Evolutionary conservation across 2,329 filamentous ascomycete genomes (phyloP).

Genomic region (Nigrospora oryzae): DNA sequence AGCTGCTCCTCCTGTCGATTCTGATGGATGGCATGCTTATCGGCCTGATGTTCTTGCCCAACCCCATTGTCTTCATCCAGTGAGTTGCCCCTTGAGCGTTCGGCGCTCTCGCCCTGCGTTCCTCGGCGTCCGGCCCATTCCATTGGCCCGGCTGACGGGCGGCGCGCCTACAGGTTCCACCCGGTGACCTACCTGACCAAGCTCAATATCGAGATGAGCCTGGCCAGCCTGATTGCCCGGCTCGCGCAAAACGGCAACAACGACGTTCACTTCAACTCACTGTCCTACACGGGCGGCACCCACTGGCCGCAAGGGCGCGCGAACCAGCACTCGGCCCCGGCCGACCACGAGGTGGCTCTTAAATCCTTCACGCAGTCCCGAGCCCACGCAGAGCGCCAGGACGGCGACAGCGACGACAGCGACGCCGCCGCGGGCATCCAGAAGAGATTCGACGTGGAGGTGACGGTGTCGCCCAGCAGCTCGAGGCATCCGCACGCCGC

Average conservation of each 20-base stretch:
- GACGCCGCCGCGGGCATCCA: slow-evolving; percentile 6
- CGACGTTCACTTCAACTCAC: neutral
- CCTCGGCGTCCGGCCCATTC: too few relatives aligned
- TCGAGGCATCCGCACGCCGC: neutral
- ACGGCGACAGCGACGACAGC: slow-evolving; percentile 24
- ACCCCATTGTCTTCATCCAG: slow-evolving; percentile 7
- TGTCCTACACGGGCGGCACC: neutral
- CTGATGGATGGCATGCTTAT: slow-evolving; percentile 31
- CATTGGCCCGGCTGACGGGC: too few relatives aligned
- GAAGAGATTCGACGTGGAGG: slow-evolving; percentile 3
- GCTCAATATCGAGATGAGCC: slow-evolving; percentile 12
- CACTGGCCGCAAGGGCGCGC: neutral
- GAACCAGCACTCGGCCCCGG: neutral
- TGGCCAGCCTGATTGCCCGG: slow-evolving; percentile 3
- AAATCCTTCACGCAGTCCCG: slow-evolving; percentile 30
- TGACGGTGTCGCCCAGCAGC: slow-evolving; percentile 2
- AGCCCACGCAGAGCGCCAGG: slow-evolving; percentile 34
- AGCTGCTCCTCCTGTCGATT: slow-evolving; percentile 38
- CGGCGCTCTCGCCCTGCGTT: too few relatives aligned
- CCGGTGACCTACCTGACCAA: slow-evolving; percentile 11
- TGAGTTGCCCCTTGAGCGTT: neutral
- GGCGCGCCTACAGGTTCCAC: slow-evolving; percentile 4
- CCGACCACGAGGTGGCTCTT: slow-evolving; percentile 1
- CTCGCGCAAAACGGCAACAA: neutral
- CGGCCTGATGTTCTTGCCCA: slow-evolving; percentile 8